Evolutionary conservation across 75 land plant genomes (phyloP), one percentile per base, ranked within the genome.

Genomic region (Selaginella moellendorffii): DNA sequence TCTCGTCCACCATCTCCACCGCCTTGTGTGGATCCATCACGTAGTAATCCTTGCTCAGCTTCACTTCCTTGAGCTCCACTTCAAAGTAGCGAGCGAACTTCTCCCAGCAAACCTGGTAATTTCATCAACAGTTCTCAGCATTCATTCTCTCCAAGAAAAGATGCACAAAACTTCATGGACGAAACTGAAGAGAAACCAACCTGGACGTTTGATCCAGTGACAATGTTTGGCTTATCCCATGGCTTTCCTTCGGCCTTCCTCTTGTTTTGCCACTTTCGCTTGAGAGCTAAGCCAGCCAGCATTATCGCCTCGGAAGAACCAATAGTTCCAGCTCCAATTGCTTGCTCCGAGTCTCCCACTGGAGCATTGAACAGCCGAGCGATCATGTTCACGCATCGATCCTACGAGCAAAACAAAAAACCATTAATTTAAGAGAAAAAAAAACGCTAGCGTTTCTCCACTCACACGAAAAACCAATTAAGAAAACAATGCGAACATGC

Each of bases 231-330:
- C 54, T 79, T 79, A 62, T 83, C 83, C 25, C 31, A 72, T 26
- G 85, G 79, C 67, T 74, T 72, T 0, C 85, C 85, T 64, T 72
- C 73, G 2, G 76, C 86, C 60, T 72, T 82, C 29, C 78, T 70
- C 69, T 71, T 78, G 62, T 78, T 75, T 65, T 83, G 86, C 86
- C 86, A 83, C 54, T 71, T 83, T 20, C 81, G 71, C 69, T 83
- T 83, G 73, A 83, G 82, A 14, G 86, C 86, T 20, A 83, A 64
- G 2, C 86, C 86, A 1, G 85, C 86, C 0, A 83, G 79, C 85
- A 83, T 83, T 29, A 83, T 83, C 22, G 85, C 80, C 65, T 83
- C 83, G 0, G 85, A 83, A 26, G 85, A 83, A 0, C 86, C 86
- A 0, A 83, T 73, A 0, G 85, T 81, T 0, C 84, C 80, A 20